A percentile compares a stretch with the other conserved stretches of the same genome.
Conservation (phyloP, 2,329 filamentous ascomycete species). For the Sporothrix euskadiensis region DNA sequence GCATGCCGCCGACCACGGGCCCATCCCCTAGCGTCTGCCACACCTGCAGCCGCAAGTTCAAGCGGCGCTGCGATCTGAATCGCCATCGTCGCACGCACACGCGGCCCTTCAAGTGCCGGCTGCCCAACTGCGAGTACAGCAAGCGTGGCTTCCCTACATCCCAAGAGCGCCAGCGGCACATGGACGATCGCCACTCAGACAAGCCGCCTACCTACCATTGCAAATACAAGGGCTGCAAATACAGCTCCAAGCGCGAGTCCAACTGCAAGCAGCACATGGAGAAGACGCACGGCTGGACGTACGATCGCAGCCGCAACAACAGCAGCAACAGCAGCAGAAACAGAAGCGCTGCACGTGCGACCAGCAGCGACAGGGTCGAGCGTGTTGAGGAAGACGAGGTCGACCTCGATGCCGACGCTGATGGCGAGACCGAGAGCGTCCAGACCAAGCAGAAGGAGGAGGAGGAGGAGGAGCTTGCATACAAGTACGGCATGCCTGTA, state of each 20-base stretch:
- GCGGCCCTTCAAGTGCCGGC: constrained; percentile 72
- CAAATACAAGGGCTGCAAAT: constrained; percentile 64
- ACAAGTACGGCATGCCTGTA: not conserved
- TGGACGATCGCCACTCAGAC: constrained; percentile 73
- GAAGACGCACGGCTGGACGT: constrained; percentile 72
- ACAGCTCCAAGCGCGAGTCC: constrained; percentile 73
- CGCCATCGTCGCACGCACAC: constrained; percentile 79
- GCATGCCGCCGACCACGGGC: not conserved
- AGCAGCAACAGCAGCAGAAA: not conserved
- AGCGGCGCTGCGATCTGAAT: constrained; percentile 44
- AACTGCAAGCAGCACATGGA: constrained; percentile 89
- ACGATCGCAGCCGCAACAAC: constrained; percentile 60
- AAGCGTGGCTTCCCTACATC: constrained; percentile 73
- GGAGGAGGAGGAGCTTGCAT: not conserved
- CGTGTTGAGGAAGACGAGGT: not conserved
- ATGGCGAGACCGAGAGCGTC: not conserved
- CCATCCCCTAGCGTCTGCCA: constrained; percentile 19
- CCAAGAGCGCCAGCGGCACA: constrained; percentile 75
- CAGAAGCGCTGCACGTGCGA: not conserved
- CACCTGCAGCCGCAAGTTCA: constrained; percentile 37
- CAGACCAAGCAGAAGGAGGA: constrained; percentile 2
- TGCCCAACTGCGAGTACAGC: constrained; percentile 67
- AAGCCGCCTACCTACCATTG: constrained; percentile 67
- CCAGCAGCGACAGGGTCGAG: not conserved
- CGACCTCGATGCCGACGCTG: not conserved